Conservation (phyloP, 805 yeast genomes). For the Yamadazyma takamatsuzukensis region DNA sequence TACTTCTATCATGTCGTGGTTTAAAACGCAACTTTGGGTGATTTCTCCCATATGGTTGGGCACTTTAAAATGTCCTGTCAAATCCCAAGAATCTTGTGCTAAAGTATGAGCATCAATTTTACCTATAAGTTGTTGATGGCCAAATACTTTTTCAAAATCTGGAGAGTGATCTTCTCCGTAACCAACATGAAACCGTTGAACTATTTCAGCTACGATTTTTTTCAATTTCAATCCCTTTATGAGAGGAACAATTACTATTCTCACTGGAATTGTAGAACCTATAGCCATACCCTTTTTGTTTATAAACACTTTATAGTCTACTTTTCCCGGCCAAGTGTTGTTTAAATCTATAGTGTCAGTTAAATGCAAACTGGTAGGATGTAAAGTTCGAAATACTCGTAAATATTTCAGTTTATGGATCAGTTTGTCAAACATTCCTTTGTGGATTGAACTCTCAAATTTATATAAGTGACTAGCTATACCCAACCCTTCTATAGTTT, state of each 20-base stretch:
- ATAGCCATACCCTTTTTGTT: conserved; percentile 44
- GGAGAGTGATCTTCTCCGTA: conserved; percentile 39
- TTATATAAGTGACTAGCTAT: conserved; percentile 42
- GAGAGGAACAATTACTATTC: conserved; percentile 44
- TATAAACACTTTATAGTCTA: conserved; percentile 46
- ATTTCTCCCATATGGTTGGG: conserved; percentile 39
- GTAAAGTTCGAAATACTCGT: conserved; percentile 42
- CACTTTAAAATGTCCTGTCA: conserved; percentile 37
- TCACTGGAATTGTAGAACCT: conserved; percentile 42
- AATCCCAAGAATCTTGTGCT: conserved; percentile 42
- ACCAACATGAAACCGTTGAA: conserved; percentile 31
- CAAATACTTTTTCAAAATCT: conserved; percentile 31
- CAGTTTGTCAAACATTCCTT: conserved; percentile 41
- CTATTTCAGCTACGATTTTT: conserved; percentile 19
- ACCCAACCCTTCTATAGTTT: conserved; percentile 48
- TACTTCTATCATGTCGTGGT: conserved; percentile 39
- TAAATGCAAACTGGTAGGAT: conserved; percentile 35
- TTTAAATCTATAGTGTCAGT: conserved; percentile 44
- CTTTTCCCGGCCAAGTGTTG: conserved; percentile 51
- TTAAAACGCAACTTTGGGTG: conserved; percentile 41
- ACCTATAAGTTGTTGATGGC: conserved; percentile 19
- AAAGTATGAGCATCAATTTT: conserved; percentile 9
- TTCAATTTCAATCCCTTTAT: conserved; percentile 39
- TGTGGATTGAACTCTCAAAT: conserved; percentile 37
- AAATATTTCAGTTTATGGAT: conserved; percentile 33